Evolutionary conservation across 129 eudicot genomes (phyloP), one percentile per base, ranked within the genome.

Genomic region (Gnaphalium uliginosum): DNA sequence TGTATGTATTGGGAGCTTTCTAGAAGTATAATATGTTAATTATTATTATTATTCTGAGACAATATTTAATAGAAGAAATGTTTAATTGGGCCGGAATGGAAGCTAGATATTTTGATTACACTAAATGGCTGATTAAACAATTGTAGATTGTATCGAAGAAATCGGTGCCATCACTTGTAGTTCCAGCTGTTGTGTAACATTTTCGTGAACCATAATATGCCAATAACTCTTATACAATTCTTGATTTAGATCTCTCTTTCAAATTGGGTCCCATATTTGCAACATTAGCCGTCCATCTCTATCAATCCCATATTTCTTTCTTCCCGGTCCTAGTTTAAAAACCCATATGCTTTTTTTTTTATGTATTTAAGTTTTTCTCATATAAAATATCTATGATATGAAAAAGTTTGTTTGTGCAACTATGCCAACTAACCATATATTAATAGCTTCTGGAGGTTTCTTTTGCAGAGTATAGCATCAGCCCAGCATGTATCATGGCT

Each of bases 391-490:
- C 48, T 27, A 26, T 21, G 4, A n/a, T n/a, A n/a, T n/a, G n/a
- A n/a, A 18, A 74, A 74, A 68, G 61, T 48, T 69, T 58, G 48
- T 29, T 29, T 29, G 32, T 29, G 32, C 32, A 29, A 29, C 4
- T 29, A 4, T 78, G 71, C 76, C 76, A 78, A 78, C 62, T 58
- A 24, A 26, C 8, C 23, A 60, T 43, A 43, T 77, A 26, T 69
- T 32, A 25, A 68, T 68, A 39, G 81, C 68, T 78, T 69, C 71
- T 69, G 37, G 81, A 58, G 75, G n/a, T 15, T 68, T 75, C 79
- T 43, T 75, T 48, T 2, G 33, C 43, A 61, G 19, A 35, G 25
- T 17, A 58, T 14, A 67, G 67, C 80, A 66, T 76, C 78, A 74
- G 43, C 70, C 67, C 78, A 74, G 43, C 70, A 61, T 74, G 43